These are phyloP conservation scores for Lasiosphaeriaceae sp. DNA, from an alignment of 495 filamentous ascomycete genomes.

Conservation along the genomic window DNA sequence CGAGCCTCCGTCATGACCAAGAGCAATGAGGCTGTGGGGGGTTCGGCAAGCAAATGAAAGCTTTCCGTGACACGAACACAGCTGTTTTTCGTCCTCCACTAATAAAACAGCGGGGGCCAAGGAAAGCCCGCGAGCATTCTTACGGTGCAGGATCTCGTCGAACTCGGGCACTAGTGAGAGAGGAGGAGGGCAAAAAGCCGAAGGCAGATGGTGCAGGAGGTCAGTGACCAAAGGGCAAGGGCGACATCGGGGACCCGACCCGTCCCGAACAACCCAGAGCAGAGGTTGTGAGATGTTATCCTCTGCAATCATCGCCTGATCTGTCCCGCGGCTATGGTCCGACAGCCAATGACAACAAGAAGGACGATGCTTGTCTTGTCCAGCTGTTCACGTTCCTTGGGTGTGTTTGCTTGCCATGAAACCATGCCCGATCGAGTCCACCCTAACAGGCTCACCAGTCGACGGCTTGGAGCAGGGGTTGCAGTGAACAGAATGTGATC, in stretches of 20 bases:
- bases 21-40: neutral
- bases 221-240: neutral
- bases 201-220: neutral
- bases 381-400: neutral
- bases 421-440: neutral
- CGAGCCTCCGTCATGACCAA: neutral
- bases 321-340: conserved; percentile 19
- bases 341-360: conserved; percentile 19
- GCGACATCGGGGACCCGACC: conserved; percentile 17
- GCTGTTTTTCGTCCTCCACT: neutral
- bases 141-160: neutral
- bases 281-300: conserved; percentile 30
- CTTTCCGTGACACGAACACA: neutral
- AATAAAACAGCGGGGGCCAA: neutral
- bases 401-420: neutral
- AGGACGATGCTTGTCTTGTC: neutral
- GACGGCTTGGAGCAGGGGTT: neutral
- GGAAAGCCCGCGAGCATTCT: neutral
- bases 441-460: neutral
- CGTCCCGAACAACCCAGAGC: conserved; percentile 24
- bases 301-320: conserved; percentile 28
- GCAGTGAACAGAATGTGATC: neutral
- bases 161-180: neutral
- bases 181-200: conserved; percentile 2
- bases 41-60: neutral